Evolutionary conservation across 768 basidiomycete species (phyloP), one percentile per base, ranked within the genome.

Genomic region (Russula ochroleuca): DNA sequence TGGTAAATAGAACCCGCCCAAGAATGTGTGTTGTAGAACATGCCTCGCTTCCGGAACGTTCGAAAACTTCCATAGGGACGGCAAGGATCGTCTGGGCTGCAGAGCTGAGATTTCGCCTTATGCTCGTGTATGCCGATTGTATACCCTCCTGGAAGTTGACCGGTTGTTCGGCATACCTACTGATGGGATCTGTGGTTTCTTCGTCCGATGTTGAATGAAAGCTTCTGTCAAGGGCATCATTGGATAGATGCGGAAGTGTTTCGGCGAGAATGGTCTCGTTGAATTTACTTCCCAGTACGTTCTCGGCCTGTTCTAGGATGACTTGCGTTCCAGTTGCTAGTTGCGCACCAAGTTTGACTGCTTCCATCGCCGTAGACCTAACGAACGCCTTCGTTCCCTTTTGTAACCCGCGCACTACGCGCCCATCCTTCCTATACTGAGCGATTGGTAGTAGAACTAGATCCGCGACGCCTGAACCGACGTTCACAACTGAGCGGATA

Each of bases 61-160:
- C 97, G 69, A 98, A 96, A 13, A 98, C 94, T 74, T 98, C 97
- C 96, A 98, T 98, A 1, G 97, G 97, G 1, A 99, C 93, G 0
- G 97, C 96, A 41, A 99, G 81, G 65, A 99, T 98, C 0, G 97
- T 99, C 76, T 99, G 96, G 28, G 96, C 97, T 31, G 97, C 97
- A 48, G 91, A 92, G 69, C 87, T 89, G 65, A 99, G 73, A 74
- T 98, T 98, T 71, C 78, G 85, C 57, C 83, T 85, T 70, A 99
- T 74, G 70, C 92, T 95, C 72, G 81, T 85, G 74, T 98, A 98
- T n/a, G 95, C 97, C 0, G 85, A 86, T 66, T 94, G 85, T 38
- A 99, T 79, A 17, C 97, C 97, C 71, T 98, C 93, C 69, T 78
- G 83, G 45, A 96, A 80, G 71, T 90, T 86, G 43, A 75, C 75